Evolutionary conservation across 257 asterid species (phyloP), one percentile per base, ranked within the genome.

Genomic region (Solanum pimpinellifolium): DNA sequence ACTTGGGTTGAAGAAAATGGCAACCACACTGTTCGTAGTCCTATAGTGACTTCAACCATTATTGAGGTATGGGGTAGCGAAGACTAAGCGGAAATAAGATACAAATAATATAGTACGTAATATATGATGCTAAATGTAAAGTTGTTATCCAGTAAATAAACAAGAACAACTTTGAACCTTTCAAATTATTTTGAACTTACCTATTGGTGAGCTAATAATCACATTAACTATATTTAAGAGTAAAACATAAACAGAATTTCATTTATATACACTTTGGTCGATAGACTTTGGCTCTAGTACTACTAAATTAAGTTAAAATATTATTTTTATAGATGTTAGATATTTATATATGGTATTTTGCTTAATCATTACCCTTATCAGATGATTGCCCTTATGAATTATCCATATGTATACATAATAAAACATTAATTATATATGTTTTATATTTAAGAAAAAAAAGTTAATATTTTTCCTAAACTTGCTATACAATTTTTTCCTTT

Each of bases 1-100:
- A 31, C 42, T 70, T 70, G 76, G 76, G 56, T 39, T 37, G 91
- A 90, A 62, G 88, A 88, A 41, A 89, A 88, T 5, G 93, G 90
- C 2, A 85, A 80, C 23, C 90, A 88, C 83, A 66, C 49, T 0
- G 92, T 93, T 21, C 89, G 93, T 21, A 93, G 95, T 35, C 92
- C 95, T 9, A 89, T 91, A 39, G 93, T 91, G 12, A 84, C 87
- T 11, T 5, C 52, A 5, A 0, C 9, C 5, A 39, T 74, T 11
- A 74, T 74, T 11, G 82, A 74, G 31, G 49, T 39, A 5, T 74
- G 52, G 82, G 80, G 56, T 23, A 75, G 7, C 1, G 11, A 75
- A 52, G 23, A 15, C 59, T 47, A 47, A 47, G 20, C 7, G 20
- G 59, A 47, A 47, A 47, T 47, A 47, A 47, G 8, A 47, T 18